Evolutionary conservation across 1,139 yeast species (phyloP).

Genomic region (Taphrina flavorubra): DNA sequence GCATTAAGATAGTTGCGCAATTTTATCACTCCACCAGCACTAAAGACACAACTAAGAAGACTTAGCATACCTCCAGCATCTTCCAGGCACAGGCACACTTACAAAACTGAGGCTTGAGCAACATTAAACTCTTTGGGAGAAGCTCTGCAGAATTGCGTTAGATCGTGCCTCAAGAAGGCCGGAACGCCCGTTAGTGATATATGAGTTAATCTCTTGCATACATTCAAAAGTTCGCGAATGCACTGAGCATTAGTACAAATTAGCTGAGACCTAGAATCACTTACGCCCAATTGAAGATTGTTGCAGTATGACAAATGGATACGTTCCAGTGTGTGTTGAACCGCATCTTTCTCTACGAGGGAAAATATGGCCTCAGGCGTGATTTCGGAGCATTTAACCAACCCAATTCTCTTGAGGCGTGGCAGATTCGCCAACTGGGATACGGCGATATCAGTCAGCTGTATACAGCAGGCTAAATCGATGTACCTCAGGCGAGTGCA

Average conservation of each 20-base stretch:
- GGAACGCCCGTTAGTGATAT: constrained; percentile 89
- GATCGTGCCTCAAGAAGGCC: constrained; percentile 83
- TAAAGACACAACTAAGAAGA: constrained; percentile 69
- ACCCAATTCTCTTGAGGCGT: constrained; percentile 84
- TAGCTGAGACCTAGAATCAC: neutral
- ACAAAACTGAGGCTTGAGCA: constrained; percentile 78
- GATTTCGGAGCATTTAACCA: constrained; percentile 87
- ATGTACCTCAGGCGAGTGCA: constrained; percentile 90
- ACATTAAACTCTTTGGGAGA: constrained; percentile 93
- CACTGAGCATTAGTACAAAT: constrained; percentile 47
- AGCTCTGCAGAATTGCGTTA: constrained; percentile 86
- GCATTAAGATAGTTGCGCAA: constrained; percentile 67
- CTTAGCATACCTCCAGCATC: neutral
- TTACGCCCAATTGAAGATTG: constrained; percentile 60
- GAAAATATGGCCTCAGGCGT: constrained; percentile 85
- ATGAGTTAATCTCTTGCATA: constrained; percentile 87
- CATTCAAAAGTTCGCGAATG: constrained; percentile 64
- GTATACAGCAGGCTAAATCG: constrained; percentile 92
- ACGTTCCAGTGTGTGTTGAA: constrained; percentile 78
- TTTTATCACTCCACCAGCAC: constrained; percentile 83
- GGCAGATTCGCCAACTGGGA: constrained; percentile 78
- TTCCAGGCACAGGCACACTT: neutral
- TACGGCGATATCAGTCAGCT: constrained; percentile 83
- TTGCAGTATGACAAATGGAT: constrained; percentile 93
- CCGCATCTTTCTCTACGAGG: constrained; percentile 72